Conservation (phyloP, 306 rosid genomes). For the Rosa rugosa region DNA sequence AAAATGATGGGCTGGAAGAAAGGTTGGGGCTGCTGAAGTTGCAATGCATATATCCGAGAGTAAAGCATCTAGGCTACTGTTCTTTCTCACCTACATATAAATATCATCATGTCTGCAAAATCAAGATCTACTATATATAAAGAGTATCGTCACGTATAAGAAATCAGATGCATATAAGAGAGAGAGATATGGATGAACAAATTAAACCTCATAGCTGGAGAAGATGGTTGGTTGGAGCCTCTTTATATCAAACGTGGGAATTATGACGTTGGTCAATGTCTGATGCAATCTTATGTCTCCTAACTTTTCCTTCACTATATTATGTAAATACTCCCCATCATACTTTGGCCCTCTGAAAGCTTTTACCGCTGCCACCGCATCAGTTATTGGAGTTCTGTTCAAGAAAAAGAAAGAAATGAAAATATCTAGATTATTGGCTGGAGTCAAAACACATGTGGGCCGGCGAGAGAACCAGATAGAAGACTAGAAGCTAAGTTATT, state of each 20-base stretch:
- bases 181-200: background rate
- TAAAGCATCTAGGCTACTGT: slow-evolving; percentile 27
- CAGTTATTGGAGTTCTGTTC: background rate
- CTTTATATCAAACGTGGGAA: slow-evolving; percentile 47
- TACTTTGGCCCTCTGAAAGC: slow-evolving; percentile 35
- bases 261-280: slow-evolving; percentile 42
- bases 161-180: background rate
- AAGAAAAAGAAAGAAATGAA: background rate
- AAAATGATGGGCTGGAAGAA: slow-evolving; percentile 39
- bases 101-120: background rate
- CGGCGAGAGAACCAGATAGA: background rate
- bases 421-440: background rate
- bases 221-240: slow-evolving; percentile 37
- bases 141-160: background rate
- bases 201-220: slow-evolving; percentile 36
- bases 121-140: background rate
- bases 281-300: slow-evolving; percentile 28
- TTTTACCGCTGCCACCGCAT: background rate
- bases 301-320: slow-evolving; percentile 29
- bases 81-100: slow-evolving; percentile 25
- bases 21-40: slow-evolving; percentile 50
- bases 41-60: slow-evolving; percentile 47
- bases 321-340: slow-evolving; percentile 39
- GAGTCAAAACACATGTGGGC: background rate
- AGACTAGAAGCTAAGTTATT: background rate